Percentiles rank a stretch among this genome's conserved stretches.
Conservation (phyloP, 2,329 filamentous ascomycete species). For the Zopfia rhizophila region DNA sequence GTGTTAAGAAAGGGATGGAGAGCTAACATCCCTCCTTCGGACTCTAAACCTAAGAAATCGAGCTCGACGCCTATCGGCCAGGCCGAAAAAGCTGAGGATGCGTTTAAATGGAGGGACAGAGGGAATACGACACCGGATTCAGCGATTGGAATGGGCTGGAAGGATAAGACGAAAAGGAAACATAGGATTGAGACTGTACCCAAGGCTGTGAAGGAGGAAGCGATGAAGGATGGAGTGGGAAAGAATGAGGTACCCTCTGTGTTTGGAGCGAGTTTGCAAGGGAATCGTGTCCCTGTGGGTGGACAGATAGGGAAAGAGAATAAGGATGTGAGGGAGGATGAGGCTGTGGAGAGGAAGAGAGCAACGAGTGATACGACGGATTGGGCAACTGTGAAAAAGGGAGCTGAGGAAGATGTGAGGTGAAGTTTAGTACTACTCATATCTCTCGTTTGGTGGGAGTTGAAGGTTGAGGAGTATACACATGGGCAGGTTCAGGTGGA, state of each 20-base stretch:
- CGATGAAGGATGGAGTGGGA: conserved; percentile 2
- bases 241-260: conserved; percentile 3
- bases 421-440: no score
- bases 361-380: no score
- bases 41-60: conserved; percentile 7
- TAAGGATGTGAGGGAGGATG: no score
- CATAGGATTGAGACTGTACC: neutral
- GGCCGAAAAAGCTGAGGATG: neutral
- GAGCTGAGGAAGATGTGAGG: no score
- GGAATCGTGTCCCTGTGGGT: no score
- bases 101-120: no score
- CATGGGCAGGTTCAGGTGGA: no score
- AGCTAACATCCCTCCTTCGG: neutral
- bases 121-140: neutral
- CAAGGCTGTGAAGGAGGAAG: conserved; percentile 11
- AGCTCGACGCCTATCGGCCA: conserved; percentile 9
- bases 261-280: conserved; percentile 5
- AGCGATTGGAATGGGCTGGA: neutral
- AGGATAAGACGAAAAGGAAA: neutral
- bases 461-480: no score
- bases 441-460: no score
- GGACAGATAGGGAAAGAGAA: no score
- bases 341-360: no score
- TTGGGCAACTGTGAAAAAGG: no score
- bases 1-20: conserved; percentile 34